phyloP scores from a whole-genome alignment of 2,329 filamentous ascomycete genomes.

The Westerdykella aurantiaca region DNA sequence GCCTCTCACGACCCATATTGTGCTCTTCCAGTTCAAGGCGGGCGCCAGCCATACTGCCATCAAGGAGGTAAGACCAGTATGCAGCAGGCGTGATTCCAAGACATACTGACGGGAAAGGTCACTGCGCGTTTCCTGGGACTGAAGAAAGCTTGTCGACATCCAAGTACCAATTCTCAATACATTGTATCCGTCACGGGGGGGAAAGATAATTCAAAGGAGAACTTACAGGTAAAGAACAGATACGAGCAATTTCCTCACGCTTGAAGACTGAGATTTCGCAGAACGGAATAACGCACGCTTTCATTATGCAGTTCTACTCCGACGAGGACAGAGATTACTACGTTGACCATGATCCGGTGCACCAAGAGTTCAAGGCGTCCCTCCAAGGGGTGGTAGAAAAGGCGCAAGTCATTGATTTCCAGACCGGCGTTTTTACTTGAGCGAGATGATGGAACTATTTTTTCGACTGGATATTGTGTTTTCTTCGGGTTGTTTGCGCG shows the following conservation, averaged over 20 bases:
- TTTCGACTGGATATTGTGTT: not conserved
- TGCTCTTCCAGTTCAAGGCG: conserved; percentile 55
- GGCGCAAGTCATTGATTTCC: conserved; percentile 39
- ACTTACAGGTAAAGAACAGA: conserved; percentile 47
- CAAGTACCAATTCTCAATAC: conserved; percentile 50
- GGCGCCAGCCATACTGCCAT: conserved; percentile 30
- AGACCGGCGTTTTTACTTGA: conserved; percentile 26
- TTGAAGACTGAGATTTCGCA: conserved; percentile 12
- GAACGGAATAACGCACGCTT: conserved; percentile 31
- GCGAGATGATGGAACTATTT: not conserved
- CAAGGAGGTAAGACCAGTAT: conserved; percentile 1
- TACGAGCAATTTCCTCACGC: not conserved
- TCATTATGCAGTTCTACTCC: conserved; percentile 40
- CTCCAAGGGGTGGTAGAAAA: conserved; percentile 33
- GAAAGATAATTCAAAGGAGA: conserved; percentile 54
- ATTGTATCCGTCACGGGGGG: conserved; percentile 53
- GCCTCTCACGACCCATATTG: conserved; percentile 47
- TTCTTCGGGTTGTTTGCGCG: not conserved
- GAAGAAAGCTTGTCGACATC: conserved; percentile 53
- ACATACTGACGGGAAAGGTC: conserved; percentile 34
- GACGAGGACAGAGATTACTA: conserved; percentile 42
- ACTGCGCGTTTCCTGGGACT: conserved; percentile 52
- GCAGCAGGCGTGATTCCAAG: conserved; percentile 1
- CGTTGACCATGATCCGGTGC: conserved; percentile 37
- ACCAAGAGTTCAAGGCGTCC: conserved; percentile 37